phyloP scores from a whole-genome alignment of 1,284 basidiomycete genomes.

The Fomitopsis palustris region DNA sequence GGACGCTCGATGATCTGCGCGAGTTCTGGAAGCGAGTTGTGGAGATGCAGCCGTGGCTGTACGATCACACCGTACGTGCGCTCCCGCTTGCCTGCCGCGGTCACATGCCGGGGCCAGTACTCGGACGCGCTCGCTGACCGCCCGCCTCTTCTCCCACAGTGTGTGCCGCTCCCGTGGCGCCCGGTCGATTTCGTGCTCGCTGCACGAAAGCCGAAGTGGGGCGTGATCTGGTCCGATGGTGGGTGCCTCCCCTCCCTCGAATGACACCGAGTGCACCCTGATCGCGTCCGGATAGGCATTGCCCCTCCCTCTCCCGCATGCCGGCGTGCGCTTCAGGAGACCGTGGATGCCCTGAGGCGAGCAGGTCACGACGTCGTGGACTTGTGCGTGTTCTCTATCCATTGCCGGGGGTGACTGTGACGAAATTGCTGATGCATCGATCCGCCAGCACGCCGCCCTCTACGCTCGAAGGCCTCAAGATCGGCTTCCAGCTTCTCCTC shows the following conservation, averaged over 20 bases:
- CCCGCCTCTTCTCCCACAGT: constrained; percentile 29
- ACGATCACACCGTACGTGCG: constrained; percentile 50
- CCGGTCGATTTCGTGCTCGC: constrained; percentile 38
- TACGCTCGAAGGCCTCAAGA: constrained; percentile 33
- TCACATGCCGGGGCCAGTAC: background rate
- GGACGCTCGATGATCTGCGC: constrained; percentile 64
- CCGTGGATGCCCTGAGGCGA: constrained; percentile 42
- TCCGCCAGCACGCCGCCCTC: constrained; percentile 31
- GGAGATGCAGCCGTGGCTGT: constrained; percentile 55
- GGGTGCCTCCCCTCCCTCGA: constrained; percentile 10
- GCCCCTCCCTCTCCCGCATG: constrained; percentile 57
- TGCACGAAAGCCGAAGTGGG: constrained; percentile 42
- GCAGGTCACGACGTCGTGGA: constrained; percentile 51
- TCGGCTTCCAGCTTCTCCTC: constrained; percentile 37
- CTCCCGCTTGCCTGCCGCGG: background rate
- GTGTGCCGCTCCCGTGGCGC: constrained; percentile 54
- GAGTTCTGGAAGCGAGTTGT: constrained; percentile 59
- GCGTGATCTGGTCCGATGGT: constrained; percentile 55
- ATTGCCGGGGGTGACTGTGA: background rate
- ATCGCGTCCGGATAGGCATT: constrained; percentile 30
- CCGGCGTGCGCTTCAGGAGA: constrained; percentile 49
- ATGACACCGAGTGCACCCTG: background rate
- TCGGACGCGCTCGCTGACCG: background rate
- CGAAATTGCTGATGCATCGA: background rate
- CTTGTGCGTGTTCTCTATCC: constrained; percentile 32